Conservation (phyloP, 2,329 filamentous ascomycete species). For the Neophaeococcomyces mojaviensis region DNA sequence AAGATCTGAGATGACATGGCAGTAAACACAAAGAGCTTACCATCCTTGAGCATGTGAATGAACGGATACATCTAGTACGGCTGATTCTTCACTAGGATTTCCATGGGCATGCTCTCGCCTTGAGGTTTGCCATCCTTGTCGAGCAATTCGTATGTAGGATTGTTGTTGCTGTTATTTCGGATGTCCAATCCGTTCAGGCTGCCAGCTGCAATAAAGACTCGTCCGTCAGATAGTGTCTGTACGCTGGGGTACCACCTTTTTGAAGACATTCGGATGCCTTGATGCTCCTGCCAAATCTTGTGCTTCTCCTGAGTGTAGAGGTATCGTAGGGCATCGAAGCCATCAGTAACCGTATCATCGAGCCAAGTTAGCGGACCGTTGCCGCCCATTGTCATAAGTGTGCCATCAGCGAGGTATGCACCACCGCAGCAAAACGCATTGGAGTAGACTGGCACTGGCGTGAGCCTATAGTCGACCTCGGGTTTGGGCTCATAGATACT, state of each 20-base stretch:
- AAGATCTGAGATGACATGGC: conserved; percentile 52
- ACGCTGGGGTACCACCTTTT: conserved; percentile 55
- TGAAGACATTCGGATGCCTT: conserved; percentile 47
- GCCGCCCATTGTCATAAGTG: conserved; percentile 49
- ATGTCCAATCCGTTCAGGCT: conserved; percentile 53
- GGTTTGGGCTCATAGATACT: conserved; percentile 50
- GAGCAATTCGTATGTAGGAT: conserved; percentile 57
- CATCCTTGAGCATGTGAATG: conserved; percentile 51
- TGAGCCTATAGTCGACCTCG: conserved; percentile 26
- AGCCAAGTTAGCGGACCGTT: conserved; percentile 50
- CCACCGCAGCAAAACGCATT: conserved; percentile 58
- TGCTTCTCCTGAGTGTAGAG: conserved; percentile 42
- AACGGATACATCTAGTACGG: conserved; percentile 61
- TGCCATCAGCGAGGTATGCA: conserved; percentile 51
- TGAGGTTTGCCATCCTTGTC: conserved; percentile 40
- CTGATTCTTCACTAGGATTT: conserved; percentile 50
- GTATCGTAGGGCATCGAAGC: conserved; percentile 52
- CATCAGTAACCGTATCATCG: conserved; percentile 52
- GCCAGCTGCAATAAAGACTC: conserved; percentile 53
- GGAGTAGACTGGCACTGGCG: conserved; percentile 29
- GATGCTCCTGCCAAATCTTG: conserved; percentile 45
- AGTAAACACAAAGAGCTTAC: conserved; percentile 50
- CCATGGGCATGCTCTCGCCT: conserved; percentile 44
- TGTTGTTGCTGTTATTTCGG: conserved; percentile 49
- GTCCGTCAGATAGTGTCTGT: conserved; percentile 51